Evolutionary conservation across 345 rosid species (phyloP).

Genomic region (Eucalyptus erythrocorys): DNA sequence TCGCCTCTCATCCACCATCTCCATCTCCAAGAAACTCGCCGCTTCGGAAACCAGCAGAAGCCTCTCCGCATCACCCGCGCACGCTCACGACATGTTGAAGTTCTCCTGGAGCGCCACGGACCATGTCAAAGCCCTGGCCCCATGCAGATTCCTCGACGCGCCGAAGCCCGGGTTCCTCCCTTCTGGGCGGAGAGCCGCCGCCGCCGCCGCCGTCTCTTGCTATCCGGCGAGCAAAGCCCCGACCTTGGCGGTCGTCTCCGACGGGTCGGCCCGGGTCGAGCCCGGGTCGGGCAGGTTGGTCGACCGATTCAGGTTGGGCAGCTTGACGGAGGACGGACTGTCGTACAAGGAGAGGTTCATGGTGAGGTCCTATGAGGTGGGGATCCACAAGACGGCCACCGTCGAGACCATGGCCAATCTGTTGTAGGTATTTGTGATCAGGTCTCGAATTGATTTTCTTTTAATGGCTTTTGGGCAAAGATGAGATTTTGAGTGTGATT

Average conservation of each 20-base stretch:
- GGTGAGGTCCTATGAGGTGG: conserved; percentile 85
- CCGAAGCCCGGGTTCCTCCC: background rate
- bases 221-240: background rate
- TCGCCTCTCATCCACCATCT: background rate
- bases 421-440: conserved; percentile 38
- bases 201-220: background rate
- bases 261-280: conserved; percentile 11
- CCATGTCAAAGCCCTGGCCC: conserved; percentile 23
- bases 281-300: conserved; percentile 25
- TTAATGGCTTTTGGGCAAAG: too few species aligned
- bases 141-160: conserved; percentile 25
- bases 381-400: conserved; percentile 91
- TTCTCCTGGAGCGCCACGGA: conserved; percentile 27
- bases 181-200: background rate
- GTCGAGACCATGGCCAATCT: conserved; percentile 90
- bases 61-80: background rate
- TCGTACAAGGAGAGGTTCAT: conserved; percentile 87
- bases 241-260: conserved; percentile 15
- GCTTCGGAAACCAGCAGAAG: background rate
- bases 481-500: too few species aligned
- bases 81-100: conserved; percentile 32
- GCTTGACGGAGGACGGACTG: conserved; percentile 55
- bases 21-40: background rate
- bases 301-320: conserved; percentile 53
- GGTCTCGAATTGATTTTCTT: background rate